Base-by-base conservation (phyloP, 2,329 filamentous ascomycete species). In the Cytospora leucostoma region DNA sequence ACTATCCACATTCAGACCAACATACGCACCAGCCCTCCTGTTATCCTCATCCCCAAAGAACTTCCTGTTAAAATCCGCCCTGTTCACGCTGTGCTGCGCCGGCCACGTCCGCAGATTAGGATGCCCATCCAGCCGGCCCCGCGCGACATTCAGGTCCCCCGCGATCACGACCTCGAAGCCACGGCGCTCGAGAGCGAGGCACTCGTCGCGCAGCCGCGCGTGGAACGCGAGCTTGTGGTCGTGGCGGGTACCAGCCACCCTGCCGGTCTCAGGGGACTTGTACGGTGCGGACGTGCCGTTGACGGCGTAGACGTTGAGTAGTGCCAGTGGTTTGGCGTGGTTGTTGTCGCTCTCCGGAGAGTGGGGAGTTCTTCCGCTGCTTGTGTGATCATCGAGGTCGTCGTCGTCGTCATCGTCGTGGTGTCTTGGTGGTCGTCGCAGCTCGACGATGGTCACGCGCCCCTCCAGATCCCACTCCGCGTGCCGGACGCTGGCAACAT, bases 291-390 rank as follows among this genome's bases (percentile, higher is more conserved):
- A 72, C 0, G 82, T 84, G 2, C 82, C 82, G 67, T 84, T 84
- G 13, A 83, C 78, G 49, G 80, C 79, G 67, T 84, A 84, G 35
- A 83, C 74, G 66, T 84, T 84, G 69, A 83, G 75, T 27, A 85
- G 70, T 1, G 79, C 78, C 0, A 84, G 63, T 38, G 67, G 63
- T 1, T 19, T 37, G 5, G 4, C 8, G 13, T 15, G 4, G 11
- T 21, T 12, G n/a, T 35, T 62, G 27, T 47, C 73, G 32, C 21
- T 49, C 11, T n/a, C 47, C 3, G 21, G n/a, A 8, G 33, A 5
- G 21, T 15, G 15, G 2, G 10, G 27, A 27, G 27, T 2, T 27
- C 27, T 27, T 27, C 27, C 27, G 27, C 27, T 27, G 27, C 27
- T 27, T 27, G 2, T 27, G 27, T 27, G 27, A 27, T 27, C 27